Conservation (phyloP, 495 filamentous ascomycete species). For the Oidiodendron maius region DNA sequence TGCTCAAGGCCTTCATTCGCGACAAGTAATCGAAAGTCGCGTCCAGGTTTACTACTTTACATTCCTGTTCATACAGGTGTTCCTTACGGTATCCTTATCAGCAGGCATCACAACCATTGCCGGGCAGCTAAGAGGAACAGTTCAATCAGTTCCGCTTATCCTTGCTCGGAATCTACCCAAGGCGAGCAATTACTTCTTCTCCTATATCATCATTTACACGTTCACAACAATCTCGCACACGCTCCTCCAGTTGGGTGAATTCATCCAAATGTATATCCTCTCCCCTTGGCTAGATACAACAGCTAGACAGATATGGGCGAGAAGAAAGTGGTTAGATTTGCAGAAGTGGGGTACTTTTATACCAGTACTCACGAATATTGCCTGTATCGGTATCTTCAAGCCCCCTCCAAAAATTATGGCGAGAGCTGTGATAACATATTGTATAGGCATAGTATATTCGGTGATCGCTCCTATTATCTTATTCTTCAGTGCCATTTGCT, state of each 20-base stretch:
- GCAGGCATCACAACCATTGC: constrained; percentile 65
- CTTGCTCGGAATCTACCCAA: constrained; percentile 72
- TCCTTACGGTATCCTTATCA: constrained; percentile 75
- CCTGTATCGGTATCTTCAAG: constrained; percentile 65
- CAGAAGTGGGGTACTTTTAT: constrained; percentile 80
- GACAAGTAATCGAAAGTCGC: constrained; percentile 70
- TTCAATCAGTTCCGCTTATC: constrained; percentile 51
- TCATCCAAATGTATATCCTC: constrained; percentile 11
- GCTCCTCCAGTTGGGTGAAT: constrained; percentile 54
- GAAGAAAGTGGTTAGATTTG: constrained; percentile 5
- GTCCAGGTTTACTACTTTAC: constrained; percentile 87
- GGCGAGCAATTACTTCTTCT: constrained; percentile 88
- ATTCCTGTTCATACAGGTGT: constrained; percentile 91
- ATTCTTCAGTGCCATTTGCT: constrained; percentile 72
- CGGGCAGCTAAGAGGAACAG: constrained; percentile 53
- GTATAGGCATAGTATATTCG: constrained; percentile 16
- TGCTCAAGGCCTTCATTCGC: constrained; percentile 59
- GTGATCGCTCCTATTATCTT: constrained; percentile 83
- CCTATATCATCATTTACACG: constrained; percentile 87
- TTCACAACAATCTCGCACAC: constrained; percentile 67
- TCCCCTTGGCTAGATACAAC: constrained; percentile 13
- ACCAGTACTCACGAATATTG: constrained; percentile 77
- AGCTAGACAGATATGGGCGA: constrained; percentile 10
- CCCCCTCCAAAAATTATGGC: constrained; percentile 22
- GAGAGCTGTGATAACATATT: constrained; percentile 3